phyloP scores from a whole-genome alignment of 139 green algal species.

The Chlorella sp. region DNA sequence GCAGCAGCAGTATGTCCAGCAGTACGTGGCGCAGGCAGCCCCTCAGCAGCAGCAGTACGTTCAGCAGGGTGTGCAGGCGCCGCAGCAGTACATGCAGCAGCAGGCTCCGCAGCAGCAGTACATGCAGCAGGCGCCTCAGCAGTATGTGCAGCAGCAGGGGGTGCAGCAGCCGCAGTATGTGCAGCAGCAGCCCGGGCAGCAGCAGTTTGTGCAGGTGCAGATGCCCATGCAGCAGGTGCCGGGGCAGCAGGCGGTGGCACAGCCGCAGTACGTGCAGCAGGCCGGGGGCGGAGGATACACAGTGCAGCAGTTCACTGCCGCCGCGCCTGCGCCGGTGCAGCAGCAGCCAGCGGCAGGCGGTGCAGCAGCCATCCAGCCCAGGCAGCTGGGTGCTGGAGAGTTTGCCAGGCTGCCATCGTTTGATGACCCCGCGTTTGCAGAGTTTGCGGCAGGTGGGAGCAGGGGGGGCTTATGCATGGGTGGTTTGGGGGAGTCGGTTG shows the following conservation, averaged over 20 bases:
- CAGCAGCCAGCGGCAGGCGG: background rate
- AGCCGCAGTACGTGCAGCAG: background rate
- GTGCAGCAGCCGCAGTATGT: background rate
- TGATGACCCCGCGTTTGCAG: slow-evolving; percentile 9
- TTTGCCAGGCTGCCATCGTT: slow-evolving; percentile 14
- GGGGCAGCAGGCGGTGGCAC: background rate
- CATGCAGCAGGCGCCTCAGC: slow-evolving; percentile 20
- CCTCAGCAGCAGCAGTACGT: background rate
- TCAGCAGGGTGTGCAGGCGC: background rate
- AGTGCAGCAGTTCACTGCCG: background rate
- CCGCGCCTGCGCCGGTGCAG: background rate
- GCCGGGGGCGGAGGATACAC: background rate
- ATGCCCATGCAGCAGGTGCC: background rate
- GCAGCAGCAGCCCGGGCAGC: background rate
- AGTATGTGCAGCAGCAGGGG: background rate
- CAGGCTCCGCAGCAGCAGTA: background rate
- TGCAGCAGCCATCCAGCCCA: background rate
- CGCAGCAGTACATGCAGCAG: slow-evolving; percentile 3
- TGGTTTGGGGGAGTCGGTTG: background rate
- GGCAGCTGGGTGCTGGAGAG: background rate
- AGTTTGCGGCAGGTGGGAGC: slow-evolving; percentile 3
- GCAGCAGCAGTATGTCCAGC: slow-evolving; percentile 8
- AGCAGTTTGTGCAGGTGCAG: background rate
- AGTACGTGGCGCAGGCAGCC: background rate
- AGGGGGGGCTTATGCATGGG: background rate